These are phyloP conservation scores for Chamaecyparis obtusa DNA, from an alignment of 75 land plant species.

Conservation along the genomic window DNA sequence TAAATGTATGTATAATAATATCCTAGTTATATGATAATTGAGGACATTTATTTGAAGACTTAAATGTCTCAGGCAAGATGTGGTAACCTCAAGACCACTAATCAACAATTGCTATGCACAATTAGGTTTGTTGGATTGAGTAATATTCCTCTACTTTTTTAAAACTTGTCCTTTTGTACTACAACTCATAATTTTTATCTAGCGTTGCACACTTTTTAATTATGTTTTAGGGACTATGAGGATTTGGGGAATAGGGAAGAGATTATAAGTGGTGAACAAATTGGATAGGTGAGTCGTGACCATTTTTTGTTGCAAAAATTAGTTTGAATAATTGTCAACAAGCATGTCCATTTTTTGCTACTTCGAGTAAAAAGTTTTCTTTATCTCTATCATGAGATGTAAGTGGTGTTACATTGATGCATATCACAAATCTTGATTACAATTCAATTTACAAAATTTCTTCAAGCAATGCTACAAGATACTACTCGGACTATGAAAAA, in stretches of 20 bases:
- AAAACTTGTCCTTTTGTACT: not conserved
- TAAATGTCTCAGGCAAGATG: not conserved
- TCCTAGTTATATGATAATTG: not conserved
- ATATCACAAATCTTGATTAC: not conserved
- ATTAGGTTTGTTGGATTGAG: not conserved
- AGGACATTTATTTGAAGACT: not conserved
- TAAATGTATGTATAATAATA: not conserved
- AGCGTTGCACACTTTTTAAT: not conserved
- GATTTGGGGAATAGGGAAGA: not conserved
- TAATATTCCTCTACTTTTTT: not conserved
- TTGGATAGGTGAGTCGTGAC: not conserved
- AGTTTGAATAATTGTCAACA: not conserved
- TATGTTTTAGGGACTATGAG: not conserved
- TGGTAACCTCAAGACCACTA: not conserved
- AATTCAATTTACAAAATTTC: not conserved
- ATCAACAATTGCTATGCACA: not conserved
- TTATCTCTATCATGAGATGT: not conserved
- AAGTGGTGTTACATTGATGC: not conserved
- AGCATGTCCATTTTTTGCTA: not conserved
- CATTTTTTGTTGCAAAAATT: not conserved
- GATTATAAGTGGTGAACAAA: not conserved
- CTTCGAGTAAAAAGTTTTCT: not conserved
- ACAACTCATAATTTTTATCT: not conserved
- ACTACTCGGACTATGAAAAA: not conserved
- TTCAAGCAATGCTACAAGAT: conserved; percentile 6